Evolutionary conservation across 163 green algal species (phyloP), one percentile per base, ranked within the genome.

Genomic region (Prototheca wickerhamii): DNA sequence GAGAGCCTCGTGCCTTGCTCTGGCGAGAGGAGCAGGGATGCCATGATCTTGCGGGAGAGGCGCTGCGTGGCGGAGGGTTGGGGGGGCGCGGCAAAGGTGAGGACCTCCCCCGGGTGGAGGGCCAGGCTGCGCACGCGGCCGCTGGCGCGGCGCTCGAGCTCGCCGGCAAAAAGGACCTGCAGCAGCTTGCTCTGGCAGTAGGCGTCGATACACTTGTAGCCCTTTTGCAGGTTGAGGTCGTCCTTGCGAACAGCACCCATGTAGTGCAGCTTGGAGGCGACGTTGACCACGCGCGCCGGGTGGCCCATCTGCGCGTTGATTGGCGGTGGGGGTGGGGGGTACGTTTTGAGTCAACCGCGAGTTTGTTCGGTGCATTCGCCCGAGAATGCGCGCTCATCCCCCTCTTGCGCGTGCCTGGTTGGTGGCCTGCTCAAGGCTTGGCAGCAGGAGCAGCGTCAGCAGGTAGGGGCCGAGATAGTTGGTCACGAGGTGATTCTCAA

Each of bases 71-170:
- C 28, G 0, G 42, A 31, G 0, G 89, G 89, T 64, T 95, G 78
- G 4, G 69, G 84, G 28, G 85, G 82, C 42, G 88, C 80, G 31
- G 96, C 86, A n/a, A 86, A 76, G 0, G 90, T 95, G 31, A 91
- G 61, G 42, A 95, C 87, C 60, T 93, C 84, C 18, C 90, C 90
- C 0, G 90, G 90, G 77, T 97, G 87, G 26, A 95, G 31, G 6
- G 74, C 70, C 60, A 87, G 65, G 15, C 58, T 73, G 51, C 76
- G 52, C 46, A 91, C 66, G 4, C 8, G 6, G 12, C 46, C 61
- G 26, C 55, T 43, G n/a, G 51, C 60, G 3, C 81, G 81, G 31
- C 79, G 63, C 33, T 77, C 64, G 58, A 93, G 71, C 76, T 94
- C 84, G 17, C 64, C 66, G 23, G 81, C 83, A 59, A 87, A 86